phyloP scores from a whole-genome alignment of 495 filamentous ascomycete species.

The Aspergillus panamensis region DNA sequence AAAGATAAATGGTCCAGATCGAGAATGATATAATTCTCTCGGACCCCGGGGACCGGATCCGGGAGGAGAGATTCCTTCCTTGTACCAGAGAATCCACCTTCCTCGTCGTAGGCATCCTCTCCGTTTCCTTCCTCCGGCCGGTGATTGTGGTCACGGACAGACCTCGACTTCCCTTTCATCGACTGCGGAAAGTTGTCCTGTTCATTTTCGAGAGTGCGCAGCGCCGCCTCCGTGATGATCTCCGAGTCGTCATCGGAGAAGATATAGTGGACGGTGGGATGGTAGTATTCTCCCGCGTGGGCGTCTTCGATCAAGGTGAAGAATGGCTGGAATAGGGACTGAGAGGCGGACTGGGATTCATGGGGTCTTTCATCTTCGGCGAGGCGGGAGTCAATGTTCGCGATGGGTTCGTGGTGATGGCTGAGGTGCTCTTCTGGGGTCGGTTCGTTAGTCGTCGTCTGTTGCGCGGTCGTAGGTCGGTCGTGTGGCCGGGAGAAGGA shows the following conservation, averaged over 20 bases:
- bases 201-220: conserved; percentile 40
- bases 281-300: conserved; percentile 55
- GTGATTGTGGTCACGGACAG: conserved; percentile 15
- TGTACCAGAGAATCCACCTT: conserved; percentile 9
- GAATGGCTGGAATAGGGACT: conserved; percentile 45
- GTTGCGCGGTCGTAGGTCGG: conserved; percentile 20
- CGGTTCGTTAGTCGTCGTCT: conserved; percentile 6
- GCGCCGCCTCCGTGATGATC: conserved; percentile 54
- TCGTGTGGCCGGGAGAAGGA: conserved; percentile 23
- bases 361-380: conserved; percentile 14
- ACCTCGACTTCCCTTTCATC: conserved; percentile 19
- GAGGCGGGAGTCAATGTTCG: conserved; percentile 10
- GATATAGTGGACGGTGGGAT: conserved; percentile 82
- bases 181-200: conserved; percentile 20
- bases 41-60: conserved; percentile 38
- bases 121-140: conserved; percentile 13
- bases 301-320: conserved; percentile 52
- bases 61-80: conserved; percentile 35
- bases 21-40: conserved; percentile 43
- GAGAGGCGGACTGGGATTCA: conserved; percentile 11
- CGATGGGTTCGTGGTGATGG: conserved; percentile 10
- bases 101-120: conserved; percentile 18
- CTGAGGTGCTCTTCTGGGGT: conserved; percentile 14
- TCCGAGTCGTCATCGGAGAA: conserved; percentile 75
- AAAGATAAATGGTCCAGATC: conserved; percentile 34